phyloP scores from a whole-genome alignment of 2,329 filamentous ascomycete genomes.

The Thelonectria olida region DNA sequence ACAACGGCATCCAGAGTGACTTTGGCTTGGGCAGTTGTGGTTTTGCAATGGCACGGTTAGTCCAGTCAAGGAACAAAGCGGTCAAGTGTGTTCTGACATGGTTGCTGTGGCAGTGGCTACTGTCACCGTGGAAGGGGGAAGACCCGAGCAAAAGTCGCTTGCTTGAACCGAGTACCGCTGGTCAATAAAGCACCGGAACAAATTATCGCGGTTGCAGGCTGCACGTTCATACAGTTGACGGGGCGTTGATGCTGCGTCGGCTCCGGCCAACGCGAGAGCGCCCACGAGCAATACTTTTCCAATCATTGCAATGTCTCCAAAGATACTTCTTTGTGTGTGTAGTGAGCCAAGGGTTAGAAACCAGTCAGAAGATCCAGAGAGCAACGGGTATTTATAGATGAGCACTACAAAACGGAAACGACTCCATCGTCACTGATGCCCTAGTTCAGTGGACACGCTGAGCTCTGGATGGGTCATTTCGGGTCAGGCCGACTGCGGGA shows the following conservation, averaged over 20 bases:
- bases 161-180: conserved; percentile 30
- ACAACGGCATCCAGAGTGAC: conserved; percentile 17
- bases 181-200: conserved; percentile 35
- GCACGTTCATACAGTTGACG: conserved; percentile 17
- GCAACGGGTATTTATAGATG: too few relatives aligned
- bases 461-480: background rate
- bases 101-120: conserved; percentile 28
- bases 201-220: conserved; percentile 33
- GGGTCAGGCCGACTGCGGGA: background rate
- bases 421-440: too few relatives aligned
- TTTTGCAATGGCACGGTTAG: conserved; percentile 17
- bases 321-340: too few relatives aligned
- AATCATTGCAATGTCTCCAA: conserved; percentile 9
- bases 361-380: too few relatives aligned
- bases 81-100: background rate
- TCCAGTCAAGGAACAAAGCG: background rate
- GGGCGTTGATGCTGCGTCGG: conserved; percentile 17
- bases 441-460: background rate
- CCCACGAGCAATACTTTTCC: conserved; percentile 10
- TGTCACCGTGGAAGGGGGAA: conserved; percentile 27
- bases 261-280: conserved; percentile 8
- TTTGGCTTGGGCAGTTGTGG: conserved; percentile 20
- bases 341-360: too few relatives aligned
- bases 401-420: too few relatives aligned
- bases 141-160: conserved; percentile 29